Evolutionary conservation across 495 filamentous ascomycete species (phyloP).

Genomic region (Hyaloscypha bicolor): DNA sequence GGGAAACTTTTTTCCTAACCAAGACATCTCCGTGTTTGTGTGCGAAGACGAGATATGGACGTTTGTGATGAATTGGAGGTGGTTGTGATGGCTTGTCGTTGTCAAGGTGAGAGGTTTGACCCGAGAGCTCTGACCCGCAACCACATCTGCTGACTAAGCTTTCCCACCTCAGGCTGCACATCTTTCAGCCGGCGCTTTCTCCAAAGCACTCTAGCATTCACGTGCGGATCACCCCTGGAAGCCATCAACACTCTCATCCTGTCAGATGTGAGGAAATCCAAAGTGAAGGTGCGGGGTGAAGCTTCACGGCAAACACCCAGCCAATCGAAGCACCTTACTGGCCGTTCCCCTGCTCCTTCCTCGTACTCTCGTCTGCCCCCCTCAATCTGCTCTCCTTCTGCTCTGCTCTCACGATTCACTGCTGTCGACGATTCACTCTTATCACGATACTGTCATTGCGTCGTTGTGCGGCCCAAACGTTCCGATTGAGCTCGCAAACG

Average conservation of each 20-base stretch:
- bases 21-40: constrained; percentile 56
- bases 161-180: no score
- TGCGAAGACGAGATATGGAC: constrained; percentile 18
- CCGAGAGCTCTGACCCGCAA: constrained; percentile 20
- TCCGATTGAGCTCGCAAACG: not conserved
- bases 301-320: constrained; percentile 2
- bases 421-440: not conserved
- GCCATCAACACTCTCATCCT: not conserved
- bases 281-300: constrained; percentile 27
- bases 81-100: constrained; percentile 22
- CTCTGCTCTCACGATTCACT: constrained; percentile 7
- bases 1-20: constrained; percentile 93
- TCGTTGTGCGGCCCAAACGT: not conserved
- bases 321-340: constrained; percentile 18
- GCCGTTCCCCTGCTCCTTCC: not conserved
- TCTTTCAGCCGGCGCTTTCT: no score
- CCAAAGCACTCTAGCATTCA: no score
- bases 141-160: not conserved
- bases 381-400: constrained; percentile 10
- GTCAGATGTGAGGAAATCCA: not conserved
- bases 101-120: constrained; percentile 19
- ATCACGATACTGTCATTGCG: not conserved
- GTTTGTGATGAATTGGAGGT: constrained; percentile 25
- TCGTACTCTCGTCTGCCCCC: constrained; percentile 1
- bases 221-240: not conserved